Percentiles rank a stretch among this genome's conserved stretches.
phyloP scores from a whole-genome alignment of 2,329 filamentous ascomycete genomes.

The Colletotrichum orchidophilum region DNA sequence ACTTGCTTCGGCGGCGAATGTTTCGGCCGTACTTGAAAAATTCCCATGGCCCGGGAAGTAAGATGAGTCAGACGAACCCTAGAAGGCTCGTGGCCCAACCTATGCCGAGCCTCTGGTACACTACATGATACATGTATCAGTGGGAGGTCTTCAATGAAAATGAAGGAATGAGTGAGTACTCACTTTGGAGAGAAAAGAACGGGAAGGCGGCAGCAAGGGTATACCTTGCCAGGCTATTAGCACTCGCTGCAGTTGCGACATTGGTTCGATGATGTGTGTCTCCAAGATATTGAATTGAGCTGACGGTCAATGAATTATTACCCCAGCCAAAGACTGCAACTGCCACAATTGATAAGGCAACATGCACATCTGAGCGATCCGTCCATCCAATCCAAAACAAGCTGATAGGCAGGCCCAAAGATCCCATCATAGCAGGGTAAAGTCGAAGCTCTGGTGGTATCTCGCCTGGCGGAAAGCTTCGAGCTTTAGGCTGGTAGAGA shows the following conservation, averaged over 20 bases:
- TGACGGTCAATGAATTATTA: neutral
- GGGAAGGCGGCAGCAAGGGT: neutral
- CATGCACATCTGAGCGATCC: neutral
- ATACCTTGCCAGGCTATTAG: neutral
- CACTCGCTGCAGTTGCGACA: neutral
- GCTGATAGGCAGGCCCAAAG: neutral
- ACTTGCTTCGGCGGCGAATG: too few relatives aligned
- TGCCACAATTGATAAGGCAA: neutral
- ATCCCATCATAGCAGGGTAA: neutral
- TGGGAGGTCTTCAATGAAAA: too few relatives aligned
- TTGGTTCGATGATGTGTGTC: neutral
- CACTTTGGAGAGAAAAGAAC: neutral
- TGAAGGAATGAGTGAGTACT: neutral
- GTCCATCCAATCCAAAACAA: neutral
- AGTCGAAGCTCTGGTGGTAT: neutral
- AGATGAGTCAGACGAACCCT: neutral
- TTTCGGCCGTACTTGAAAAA: neutral
- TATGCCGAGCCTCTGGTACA: neutral
- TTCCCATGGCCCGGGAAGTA: neutral
- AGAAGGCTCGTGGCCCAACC: neutral
- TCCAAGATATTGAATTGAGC: neutral
- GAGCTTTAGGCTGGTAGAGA: neutral
- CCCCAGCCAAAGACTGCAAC: neutral
- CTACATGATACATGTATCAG: neutral
- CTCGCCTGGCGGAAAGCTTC: neutral